Base-by-base conservation (phyloP, 129 eudicot genomes). In the Helianthus tuberosus region DNA sequence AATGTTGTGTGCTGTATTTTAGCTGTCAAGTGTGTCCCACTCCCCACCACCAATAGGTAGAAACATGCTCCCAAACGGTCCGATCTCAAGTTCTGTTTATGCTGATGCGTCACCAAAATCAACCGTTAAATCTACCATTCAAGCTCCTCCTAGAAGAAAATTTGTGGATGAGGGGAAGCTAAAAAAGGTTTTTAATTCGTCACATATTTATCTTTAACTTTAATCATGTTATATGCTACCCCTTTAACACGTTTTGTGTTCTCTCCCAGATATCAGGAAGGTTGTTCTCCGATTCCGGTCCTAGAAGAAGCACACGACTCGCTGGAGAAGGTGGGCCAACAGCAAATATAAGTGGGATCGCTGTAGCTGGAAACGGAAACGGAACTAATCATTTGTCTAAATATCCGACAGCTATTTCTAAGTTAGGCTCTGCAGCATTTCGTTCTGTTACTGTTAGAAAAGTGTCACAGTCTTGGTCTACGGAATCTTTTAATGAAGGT, bases 161-260 rank as follows among this genome's bases (percentile, higher is more conserved):
- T 73, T 91, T 77, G 88, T 94, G 44, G 97, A 95, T 54, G 99
- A 95, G 77, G 99, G 96, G 23, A 95, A 95, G 77, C 79, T 95
- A 64, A 87, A 96, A 83, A 91, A 91, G 96, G 97, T 95, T 75
- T 13, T 47, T 27, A 73, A 32, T 43, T 69, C 38, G 15, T 78
- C 43, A 60, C 29, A 32, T 36, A 46, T 68, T 25, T 44, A 48
- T 17, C 1, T 53, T 53, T 53, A 53, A 23, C 60, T 53, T 44
- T 29, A n/a, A 54, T 44, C 27, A 11, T 70, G 46, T 54, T 25
- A 8, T 85, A 44, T 52, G 75, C 11, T 15, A 8, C 50, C 66
- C 8, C 23, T 57, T 16, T 71, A 41, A 77, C 23, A 55, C 46
- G 61, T 39, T 49, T 74, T 32, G 20, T 61, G 44, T 67, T 68